These are phyloP conservation scores for Handroanthus guayacan DNA, from an alignment of 257 asterid genomes.

Conservation along the genomic window DNA sequence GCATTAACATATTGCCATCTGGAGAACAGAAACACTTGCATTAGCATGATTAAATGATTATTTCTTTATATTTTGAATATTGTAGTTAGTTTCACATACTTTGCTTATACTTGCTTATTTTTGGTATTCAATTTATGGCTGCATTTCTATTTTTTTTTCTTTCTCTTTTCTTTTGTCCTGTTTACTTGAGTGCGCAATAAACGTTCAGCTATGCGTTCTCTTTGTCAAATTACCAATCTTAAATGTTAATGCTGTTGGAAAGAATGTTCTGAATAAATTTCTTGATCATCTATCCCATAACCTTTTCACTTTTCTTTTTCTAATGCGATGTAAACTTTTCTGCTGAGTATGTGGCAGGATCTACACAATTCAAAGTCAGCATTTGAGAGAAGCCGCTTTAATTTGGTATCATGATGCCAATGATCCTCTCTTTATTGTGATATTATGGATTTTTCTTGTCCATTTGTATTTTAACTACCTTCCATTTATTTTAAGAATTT, in stretches of 20 bases:
- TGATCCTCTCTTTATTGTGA: constrained; percentile 34
- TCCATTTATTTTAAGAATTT: constrained; percentile 59
- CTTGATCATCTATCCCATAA: constrained; percentile 7
- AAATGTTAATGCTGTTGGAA: constrained; percentile 6
- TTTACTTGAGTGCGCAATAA: background rate
- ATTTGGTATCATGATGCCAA: constrained; percentile 64
- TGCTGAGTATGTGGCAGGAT: constrained; percentile 68
- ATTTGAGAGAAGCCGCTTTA: constrained; percentile 95
- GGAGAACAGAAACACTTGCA: constrained; percentile 3
- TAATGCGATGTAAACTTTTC: constrained; percentile 30
- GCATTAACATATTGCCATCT: constrained; percentile 10
- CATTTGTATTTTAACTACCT: constrained; percentile 33
- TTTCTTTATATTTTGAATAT: constrained; percentile 6
- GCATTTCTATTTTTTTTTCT: background rate
- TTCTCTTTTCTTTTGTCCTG: constrained; percentile 7
- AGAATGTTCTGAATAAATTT: constrained; percentile 20
- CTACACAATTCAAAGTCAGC: constrained; percentile 94
- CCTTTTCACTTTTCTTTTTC: constrained; percentile 12
- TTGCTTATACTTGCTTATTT: background rate
- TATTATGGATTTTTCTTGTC: constrained; percentile 28
- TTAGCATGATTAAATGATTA: background rate
- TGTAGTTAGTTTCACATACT: constrained; percentile 24
- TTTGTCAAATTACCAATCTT: constrained; percentile 22
- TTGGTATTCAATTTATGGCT: background rate
- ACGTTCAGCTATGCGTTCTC: constrained; percentile 13